Evolutionary conservation across 106 monocot species (phyloP).

Genomic region (Dendrobium nobile): DNA sequence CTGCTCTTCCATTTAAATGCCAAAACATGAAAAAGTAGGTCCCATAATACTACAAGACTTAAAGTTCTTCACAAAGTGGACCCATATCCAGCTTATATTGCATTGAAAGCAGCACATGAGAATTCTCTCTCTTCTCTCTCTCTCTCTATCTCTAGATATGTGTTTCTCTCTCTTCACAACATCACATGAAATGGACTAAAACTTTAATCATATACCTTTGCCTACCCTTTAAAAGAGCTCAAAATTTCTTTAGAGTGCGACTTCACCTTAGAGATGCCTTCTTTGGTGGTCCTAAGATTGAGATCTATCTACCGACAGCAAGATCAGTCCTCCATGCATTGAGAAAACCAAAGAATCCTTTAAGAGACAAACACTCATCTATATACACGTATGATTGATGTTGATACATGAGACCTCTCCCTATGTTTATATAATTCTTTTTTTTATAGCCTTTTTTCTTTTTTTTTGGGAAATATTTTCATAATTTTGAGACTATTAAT

Average conservation of each 20-base stretch:
- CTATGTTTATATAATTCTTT: neutral
- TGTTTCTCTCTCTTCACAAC: neutral
- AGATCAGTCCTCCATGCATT: neutral
- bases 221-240: neutral
- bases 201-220: neutral
- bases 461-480: too few species aligned
- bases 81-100: neutral
- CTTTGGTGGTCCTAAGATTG: conserved; percentile 2
- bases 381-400: conserved; percentile 1
- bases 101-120: neutral
- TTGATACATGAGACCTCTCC: neutral
- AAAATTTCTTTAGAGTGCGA: neutral
- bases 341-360: neutral
- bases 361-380: neutral
- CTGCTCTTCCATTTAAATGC: neutral
- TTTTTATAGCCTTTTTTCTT: too few species aligned
- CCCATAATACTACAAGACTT: neutral
- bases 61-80: neutral
- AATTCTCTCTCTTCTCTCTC: neutral
- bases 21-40: neutral
- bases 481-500: too few species aligned
- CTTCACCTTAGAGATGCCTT: neutral
- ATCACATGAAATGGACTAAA: neutral
- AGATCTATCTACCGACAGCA: conserved; percentile 1
- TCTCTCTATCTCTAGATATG: neutral